Conservation (phyloP, 1,139 yeast species). For the Lodderomyces orthopsilosis region DNA sequence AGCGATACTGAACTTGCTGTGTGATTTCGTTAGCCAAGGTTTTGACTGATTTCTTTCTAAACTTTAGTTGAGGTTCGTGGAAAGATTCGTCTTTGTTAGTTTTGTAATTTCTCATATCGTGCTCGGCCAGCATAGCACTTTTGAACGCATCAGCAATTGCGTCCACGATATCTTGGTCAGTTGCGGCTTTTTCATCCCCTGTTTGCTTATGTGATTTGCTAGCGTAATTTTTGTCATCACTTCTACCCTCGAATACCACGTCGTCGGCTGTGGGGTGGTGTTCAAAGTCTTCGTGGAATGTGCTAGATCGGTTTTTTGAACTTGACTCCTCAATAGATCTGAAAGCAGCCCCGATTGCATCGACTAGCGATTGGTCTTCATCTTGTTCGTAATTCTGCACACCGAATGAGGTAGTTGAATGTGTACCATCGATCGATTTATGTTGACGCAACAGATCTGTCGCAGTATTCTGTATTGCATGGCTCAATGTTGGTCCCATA, state of each 20-base stretch:
- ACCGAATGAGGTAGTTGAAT: not conserved
- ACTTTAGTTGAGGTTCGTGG: not conserved
- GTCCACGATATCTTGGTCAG: slow-evolving; percentile 22
- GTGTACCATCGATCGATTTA: too few species aligned
- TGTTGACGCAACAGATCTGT: too few species aligned
- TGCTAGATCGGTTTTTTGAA: slow-evolving; percentile 15
- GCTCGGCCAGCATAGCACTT: slow-evolving; percentile 20
- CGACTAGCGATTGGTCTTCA: slow-evolving; percentile 25
- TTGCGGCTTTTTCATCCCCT: slow-evolving; percentile 24
- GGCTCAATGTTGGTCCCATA: too few species aligned
- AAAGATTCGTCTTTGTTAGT: not conserved
- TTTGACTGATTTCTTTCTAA: slow-evolving; percentile 6
- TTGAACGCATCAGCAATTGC: slow-evolving; percentile 37
- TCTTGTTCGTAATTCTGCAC: not conserved
- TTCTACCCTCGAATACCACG: not conserved
- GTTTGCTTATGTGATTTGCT: slow-evolving; percentile 16
- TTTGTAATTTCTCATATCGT: not conserved
- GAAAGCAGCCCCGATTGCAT: slow-evolving; percentile 20
- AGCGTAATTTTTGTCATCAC: not conserved
- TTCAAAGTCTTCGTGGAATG: too few species aligned
- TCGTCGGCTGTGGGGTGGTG: not conserved
- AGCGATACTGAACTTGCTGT: slow-evolving; percentile 32
- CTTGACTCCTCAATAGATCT: not conserved
- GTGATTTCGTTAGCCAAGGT: slow-evolving; percentile 36
- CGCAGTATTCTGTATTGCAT: too few species aligned